Evolutionary conservation across 352 stramenopile species (phyloP).

Genomic region (Phytophthora sp.): DNA sequence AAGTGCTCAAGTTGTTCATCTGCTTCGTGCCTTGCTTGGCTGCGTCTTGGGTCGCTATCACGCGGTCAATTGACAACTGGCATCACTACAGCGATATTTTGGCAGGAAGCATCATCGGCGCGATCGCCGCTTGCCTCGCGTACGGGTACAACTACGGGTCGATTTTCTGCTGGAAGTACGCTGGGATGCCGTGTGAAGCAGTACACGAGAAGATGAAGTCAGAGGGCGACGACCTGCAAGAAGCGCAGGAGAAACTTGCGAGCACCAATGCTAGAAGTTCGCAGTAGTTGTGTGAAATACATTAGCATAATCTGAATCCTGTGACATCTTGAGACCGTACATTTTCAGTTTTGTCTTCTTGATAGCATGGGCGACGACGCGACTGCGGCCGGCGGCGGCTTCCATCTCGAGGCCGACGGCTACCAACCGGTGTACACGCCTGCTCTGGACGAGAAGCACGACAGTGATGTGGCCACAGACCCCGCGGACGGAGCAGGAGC

Average conservation of each 20-base stretch:
- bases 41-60: slow-evolving; percentile 73
- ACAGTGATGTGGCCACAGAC: slow-evolving; percentile 2
- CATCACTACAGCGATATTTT: slow-evolving; percentile 85
- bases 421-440: slow-evolving; percentile 20
- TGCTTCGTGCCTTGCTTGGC: slow-evolving; percentile 65
- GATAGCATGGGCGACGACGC: slow-evolving; percentile 10
- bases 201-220: slow-evolving; percentile 45
- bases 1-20: slow-evolving; percentile 69
- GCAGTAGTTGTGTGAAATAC: slow-evolving; percentile 25
- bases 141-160: slow-evolving; percentile 77
- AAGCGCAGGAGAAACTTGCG: slow-evolving; percentile 16
- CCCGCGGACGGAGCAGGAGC: not conserved
- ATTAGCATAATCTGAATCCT: slow-evolving; percentile 14
- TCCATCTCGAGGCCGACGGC: slow-evolving; percentile 8
- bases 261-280: slow-evolving; percentile 15
- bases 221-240: not conserved
- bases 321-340: slow-evolving; percentile 11
- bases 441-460: slow-evolving; percentile 4
- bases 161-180: slow-evolving; percentile 59
- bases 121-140: slow-evolving; percentile 43
- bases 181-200: slow-evolving; percentile 57
- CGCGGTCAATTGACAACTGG: slow-evolving; percentile 82
- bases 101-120: slow-evolving; percentile 66
- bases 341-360: slow-evolving; percentile 15
- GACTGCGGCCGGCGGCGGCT: not conserved